phyloP scores from a whole-genome alignment of 371 early-diverging fungal genomes.

The Zychaea mexicana region DNA sequence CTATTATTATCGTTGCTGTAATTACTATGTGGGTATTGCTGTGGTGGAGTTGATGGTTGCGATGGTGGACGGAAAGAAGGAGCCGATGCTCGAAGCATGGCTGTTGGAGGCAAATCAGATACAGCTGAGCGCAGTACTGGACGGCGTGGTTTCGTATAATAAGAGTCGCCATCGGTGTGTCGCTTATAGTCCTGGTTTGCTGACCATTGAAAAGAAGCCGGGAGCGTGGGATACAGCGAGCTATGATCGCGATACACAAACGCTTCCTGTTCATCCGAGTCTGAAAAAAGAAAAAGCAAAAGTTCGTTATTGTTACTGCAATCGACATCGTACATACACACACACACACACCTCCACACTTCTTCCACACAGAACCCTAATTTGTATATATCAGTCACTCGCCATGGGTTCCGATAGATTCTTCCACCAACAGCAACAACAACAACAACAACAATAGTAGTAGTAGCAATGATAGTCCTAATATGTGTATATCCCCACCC shows the following conservation, averaged over 20 bases:
- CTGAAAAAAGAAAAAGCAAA: conserved; percentile 10
- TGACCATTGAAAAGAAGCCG: conserved; percentile 23
- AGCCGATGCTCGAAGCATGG: conserved; percentile 13
- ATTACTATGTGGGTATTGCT: not conserved
- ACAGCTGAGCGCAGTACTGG: conserved; percentile 43
- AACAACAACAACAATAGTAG: no score
- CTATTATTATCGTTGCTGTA: not conserved
- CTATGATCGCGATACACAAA: conserved; percentile 42
- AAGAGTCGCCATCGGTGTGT: conserved; percentile 11
- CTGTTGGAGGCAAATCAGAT: conserved; percentile 39
- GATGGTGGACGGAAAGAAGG: conserved; percentile 1
- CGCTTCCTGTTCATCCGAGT: conserved; percentile 40
- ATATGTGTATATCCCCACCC: no score
- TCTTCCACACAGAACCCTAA: no score
- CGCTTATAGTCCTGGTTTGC: conserved; percentile 4
- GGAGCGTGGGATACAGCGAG: conserved; percentile 23
- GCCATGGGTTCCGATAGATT: no score
- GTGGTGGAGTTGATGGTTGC: not conserved
- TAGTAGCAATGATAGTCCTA: no score
- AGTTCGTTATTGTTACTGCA: not conserved
- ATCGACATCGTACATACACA: not conserved
- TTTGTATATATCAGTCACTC: no score
- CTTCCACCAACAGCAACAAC: no score
- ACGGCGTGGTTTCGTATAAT: conserved; percentile 20
- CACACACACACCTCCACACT: not conserved